These are phyloP conservation scores for Cadophora malorum DNA, from an alignment of 2,329 filamentous ascomycete genomes.

Conservation along the genomic window DNA sequence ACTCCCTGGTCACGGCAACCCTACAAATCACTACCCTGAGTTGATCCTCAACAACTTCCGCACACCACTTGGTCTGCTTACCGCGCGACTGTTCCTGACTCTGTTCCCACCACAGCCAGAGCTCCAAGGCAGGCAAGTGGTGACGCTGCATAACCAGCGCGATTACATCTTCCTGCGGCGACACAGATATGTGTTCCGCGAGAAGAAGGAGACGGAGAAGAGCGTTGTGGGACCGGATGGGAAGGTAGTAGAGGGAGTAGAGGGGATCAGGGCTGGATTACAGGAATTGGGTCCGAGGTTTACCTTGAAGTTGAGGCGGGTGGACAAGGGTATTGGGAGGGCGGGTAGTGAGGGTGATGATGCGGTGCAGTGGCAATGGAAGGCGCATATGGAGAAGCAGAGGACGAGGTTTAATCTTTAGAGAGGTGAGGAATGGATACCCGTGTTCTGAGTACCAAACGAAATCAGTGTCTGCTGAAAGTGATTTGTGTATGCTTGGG, in stretches of 20 bases:
- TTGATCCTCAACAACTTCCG: constrained; percentile 93
- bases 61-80: constrained; percentile 87
- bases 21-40: constrained; percentile 90
- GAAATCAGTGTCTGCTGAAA: background rate
- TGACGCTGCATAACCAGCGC: constrained; percentile 92
- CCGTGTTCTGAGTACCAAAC: background rate
- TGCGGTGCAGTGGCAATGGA: constrained; percentile 84
- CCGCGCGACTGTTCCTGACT: constrained; percentile 82
- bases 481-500: background rate
- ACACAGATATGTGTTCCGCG: constrained; percentile 91
- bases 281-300: constrained; percentile 88
- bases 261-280: constrained; percentile 83
- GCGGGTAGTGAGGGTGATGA: constrained; percentile 63
- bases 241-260: constrained; percentile 81
- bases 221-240: constrained; percentile 82
- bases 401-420: constrained; percentile 93
- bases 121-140: constrained; percentile 83
- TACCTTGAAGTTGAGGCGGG: constrained; percentile 85
- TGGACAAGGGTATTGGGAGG: constrained; percentile 84
- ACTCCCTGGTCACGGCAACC: constrained; percentile 85
- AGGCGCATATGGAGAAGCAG: constrained; percentile 91
- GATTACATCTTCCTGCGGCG: constrained; percentile 94
- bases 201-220: constrained; percentile 87
- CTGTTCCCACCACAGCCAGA: constrained; percentile 84
- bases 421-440: constrained; percentile 38